These are phyloP conservation scores for Penicillium sp. DNA, from an alignment of 2,329 filamentous ascomycete genomes.

Conservation along the genomic window DNA sequence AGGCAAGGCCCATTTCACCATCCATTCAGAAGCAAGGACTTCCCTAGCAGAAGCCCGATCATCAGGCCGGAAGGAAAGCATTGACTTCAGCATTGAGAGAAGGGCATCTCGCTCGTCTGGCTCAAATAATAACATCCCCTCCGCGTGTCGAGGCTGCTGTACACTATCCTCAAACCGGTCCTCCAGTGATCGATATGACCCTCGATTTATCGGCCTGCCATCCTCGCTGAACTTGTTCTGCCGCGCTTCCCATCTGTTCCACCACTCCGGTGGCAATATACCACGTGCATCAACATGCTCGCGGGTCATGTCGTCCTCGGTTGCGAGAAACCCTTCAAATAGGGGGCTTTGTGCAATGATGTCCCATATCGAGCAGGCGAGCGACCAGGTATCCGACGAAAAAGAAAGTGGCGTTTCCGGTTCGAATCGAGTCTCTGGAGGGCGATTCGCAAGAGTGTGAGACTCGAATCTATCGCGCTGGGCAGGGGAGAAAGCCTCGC, in stretches of 20 bases:
- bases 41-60: constrained; percentile 24
- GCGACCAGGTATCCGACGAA: constrained; percentile 43
- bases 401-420: constrained; percentile 34
- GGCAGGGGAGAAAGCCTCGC: too few relatives aligned
- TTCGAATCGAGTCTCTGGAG: constrained; percentile 41
- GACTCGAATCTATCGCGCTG: too few relatives aligned
- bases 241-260: constrained; percentile 24
- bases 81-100: constrained; percentile 25
- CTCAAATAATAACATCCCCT: constrained; percentile 22
- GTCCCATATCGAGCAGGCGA: constrained; percentile 38
- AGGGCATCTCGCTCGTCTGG: constrained; percentile 25
- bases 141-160: constrained; percentile 27
- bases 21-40: constrained; percentile 31
- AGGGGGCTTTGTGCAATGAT: constrained; percentile 26
- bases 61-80: constrained; percentile 29
- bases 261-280: constrained; percentile 29
- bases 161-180: constrained; percentile 30
- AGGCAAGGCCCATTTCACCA: constrained; percentile 32
- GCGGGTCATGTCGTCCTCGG: constrained; percentile 29
- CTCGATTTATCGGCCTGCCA: constrained; percentile 21
- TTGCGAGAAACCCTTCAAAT: constrained; percentile 29
- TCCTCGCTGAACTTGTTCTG: constrained; percentile 26
- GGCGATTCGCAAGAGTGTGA: too few relatives aligned
- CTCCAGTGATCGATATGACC: constrained; percentile 20
- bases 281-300: constrained; percentile 36